Percentiles rank a stretch among this genome's conserved stretches.
phyloP scores from a whole-genome alignment of 257 asterid genomes.

The Solanum appendiculatum region DNA sequence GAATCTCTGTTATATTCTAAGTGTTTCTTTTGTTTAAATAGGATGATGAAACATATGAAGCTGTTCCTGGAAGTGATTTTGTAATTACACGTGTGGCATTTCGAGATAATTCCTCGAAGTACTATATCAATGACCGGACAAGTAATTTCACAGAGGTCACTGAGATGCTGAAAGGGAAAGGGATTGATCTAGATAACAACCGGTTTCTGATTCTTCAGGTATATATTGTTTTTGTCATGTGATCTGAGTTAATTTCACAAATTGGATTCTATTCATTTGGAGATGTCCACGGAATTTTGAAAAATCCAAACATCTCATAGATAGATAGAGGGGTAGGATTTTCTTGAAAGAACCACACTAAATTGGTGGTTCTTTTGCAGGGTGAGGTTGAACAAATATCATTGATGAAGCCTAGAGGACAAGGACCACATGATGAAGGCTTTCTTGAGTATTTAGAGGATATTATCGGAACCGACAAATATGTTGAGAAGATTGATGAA shows the following conservation, averaged over 20 bases:
- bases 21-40: constrained; percentile 9
- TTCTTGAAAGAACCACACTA: background rate
- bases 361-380: constrained; percentile 27
- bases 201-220: constrained; percentile 98
- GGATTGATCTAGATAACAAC: constrained; percentile 92
- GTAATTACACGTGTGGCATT: constrained; percentile 78
- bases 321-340: background rate
- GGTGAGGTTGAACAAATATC: constrained; percentile 99
- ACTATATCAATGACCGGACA: constrained; percentile 55
- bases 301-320: background rate
- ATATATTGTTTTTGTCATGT: background rate
- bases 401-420: constrained; percentile 95
- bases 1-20: background rate
- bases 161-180: constrained; percentile 84
- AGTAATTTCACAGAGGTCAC: constrained; percentile 98
- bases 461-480: constrained; percentile 93
- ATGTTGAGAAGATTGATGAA: constrained; percentile 91
- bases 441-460: constrained; percentile 98
- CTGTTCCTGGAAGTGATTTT: constrained; percentile 78
- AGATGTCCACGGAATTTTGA: background rate
- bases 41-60: constrained; percentile 83
- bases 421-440: constrained; percentile 98
- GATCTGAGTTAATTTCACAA: background rate
- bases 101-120: constrained; percentile 88
- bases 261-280: background rate